Base-by-base conservation (phyloP, 1,284 basidiomycete genomes). In the Grifola frondosa region DNA sequence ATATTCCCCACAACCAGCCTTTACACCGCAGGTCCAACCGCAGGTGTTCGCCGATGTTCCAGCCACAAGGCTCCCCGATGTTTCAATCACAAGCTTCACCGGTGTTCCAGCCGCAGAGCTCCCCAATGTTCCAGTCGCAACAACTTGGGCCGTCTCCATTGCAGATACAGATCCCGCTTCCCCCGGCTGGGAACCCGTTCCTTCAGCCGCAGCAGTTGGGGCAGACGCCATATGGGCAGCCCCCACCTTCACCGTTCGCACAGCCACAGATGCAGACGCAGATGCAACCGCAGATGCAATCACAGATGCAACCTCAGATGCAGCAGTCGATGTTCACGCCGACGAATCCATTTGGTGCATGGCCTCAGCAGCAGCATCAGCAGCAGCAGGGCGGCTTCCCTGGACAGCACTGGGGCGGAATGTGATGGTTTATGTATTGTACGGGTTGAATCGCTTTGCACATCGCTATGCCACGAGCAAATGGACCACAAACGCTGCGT, bases 311-410 rank as follows among this genome's bases (percentile, higher is more conserved):
- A 17, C 49, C 38, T 37, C 44, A 28, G 28, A 46, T 17, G 11
- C 49, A 46, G 8, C 49, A 49, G 37, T 32, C 16, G 32, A 38
- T 42, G 42, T 53, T 37, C 16, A 46, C 45, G 5, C 48, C 45
- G 39, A 43, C 48, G 35, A 66, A 60, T 45, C 59, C 61, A 38
- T 67, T 65, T 42, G 62, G 61, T 4, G 59, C 22, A 62, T 59
- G 55, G 39, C 53, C 37, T 48, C 45, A 50, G 39, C 34, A 42
- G 35, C 41, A 35, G 31, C 17, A n/a, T 19, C 30, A 32, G 17
- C 38, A 46, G 39, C 54, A 48, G 37, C 52, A 47, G 42, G 30
- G 31, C 23, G 49, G 44, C 3, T 53, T 42, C 28, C 24, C 44
- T 24, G 54, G 44, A 32, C 57, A 56, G 44, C 52, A 50, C 38